Percentiles rank a stretch among this genome's conserved stretches.
phyloP scores from a whole-genome alignment of 208 protist species.

The Trypanosoma lewisi region DNA sequence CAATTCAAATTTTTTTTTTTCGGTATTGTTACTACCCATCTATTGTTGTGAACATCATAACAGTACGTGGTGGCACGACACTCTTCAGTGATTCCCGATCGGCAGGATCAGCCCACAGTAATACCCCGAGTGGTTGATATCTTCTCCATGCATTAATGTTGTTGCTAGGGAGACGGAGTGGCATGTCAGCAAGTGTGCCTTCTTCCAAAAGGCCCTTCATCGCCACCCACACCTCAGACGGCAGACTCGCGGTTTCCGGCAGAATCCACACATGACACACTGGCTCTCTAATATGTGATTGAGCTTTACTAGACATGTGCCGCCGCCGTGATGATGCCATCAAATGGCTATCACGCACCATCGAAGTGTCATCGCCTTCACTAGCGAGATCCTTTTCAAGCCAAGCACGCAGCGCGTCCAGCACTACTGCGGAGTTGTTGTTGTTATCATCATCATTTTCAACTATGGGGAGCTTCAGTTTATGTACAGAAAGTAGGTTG shows the following conservation, averaged over 20 bases:
- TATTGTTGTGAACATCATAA: slow-evolving; percentile 18
- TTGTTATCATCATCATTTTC: not conserved
- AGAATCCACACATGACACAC: slow-evolving; percentile 13
- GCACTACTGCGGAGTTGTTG: too few species aligned
- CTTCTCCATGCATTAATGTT: not conserved
- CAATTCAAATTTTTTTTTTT: too few species aligned
- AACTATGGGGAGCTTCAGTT: not conserved
- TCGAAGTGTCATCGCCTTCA: not conserved
- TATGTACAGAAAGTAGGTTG: slow-evolving; percentile 5
- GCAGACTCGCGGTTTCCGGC: not conserved
- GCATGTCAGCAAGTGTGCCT: slow-evolving; percentile 3
- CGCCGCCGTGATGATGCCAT: not conserved
- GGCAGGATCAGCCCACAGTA: slow-evolving; percentile 15
- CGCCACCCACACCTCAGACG: not conserved
- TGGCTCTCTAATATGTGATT: not conserved
- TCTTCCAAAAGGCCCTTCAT: not conserved
- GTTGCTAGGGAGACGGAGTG: not conserved
- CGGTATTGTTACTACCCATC: not conserved
- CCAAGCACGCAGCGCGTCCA: not conserved
- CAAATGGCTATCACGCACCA: not conserved
- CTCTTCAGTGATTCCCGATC: slow-evolving; percentile 2
- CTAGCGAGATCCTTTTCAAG: not conserved
- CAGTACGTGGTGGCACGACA: not conserved
- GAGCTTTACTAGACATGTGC: too few species aligned
- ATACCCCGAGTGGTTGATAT: slow-evolving; percentile 6